These are phyloP conservation scores for Pythium rishiriense DNA, from an alignment of 352 stramenopile genomes.

Conservation along the genomic window DNA sequence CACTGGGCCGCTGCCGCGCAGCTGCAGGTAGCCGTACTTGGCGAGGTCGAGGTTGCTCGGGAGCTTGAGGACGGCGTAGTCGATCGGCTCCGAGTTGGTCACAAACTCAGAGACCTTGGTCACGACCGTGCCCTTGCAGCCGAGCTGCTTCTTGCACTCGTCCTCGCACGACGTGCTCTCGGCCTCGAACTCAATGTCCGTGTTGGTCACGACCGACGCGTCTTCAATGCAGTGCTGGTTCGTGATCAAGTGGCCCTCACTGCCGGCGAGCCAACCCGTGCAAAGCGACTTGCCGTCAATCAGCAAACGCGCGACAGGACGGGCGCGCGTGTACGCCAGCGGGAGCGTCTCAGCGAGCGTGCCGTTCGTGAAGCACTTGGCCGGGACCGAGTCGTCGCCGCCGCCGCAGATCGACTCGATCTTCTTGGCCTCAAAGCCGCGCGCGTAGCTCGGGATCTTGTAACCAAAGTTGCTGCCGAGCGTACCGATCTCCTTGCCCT, in stretches of 20 bases:
- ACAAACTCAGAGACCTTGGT: constrained; percentile 23
- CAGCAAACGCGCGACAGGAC: constrained; percentile 1
- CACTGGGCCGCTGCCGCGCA: constrained; percentile 22
- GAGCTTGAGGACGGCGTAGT: constrained; percentile 28
- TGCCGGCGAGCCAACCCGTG: constrained; percentile 20
- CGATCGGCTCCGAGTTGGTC: constrained; percentile 17
- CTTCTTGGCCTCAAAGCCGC: neutral
- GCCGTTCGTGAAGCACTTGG: constrained; percentile 16
- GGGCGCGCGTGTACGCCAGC: constrained; percentile 10
- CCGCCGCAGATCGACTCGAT: constrained; percentile 13
- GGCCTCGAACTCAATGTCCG: constrained; percentile 31
- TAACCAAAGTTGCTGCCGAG: neutral
- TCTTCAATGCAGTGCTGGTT: constrained; percentile 36
- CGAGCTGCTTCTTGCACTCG: constrained; percentile 22
- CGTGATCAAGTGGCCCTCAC: constrained; percentile 27
- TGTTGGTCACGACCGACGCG: constrained; percentile 14
- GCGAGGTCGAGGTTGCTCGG: constrained; percentile 8
- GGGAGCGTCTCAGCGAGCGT: constrained; percentile 1
- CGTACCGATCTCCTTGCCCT: neutral
- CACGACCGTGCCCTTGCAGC: constrained; percentile 27
- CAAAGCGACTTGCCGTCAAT: constrained; percentile 2
- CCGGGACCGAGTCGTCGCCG: constrained; percentile 9
- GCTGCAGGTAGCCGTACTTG: constrained; percentile 33
- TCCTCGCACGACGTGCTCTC: constrained; percentile 25
- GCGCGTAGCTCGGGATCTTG: constrained; percentile 14